Conservation (phyloP, 768 basidiomycete genomes). For the Dentipellis fragilis region DNA sequence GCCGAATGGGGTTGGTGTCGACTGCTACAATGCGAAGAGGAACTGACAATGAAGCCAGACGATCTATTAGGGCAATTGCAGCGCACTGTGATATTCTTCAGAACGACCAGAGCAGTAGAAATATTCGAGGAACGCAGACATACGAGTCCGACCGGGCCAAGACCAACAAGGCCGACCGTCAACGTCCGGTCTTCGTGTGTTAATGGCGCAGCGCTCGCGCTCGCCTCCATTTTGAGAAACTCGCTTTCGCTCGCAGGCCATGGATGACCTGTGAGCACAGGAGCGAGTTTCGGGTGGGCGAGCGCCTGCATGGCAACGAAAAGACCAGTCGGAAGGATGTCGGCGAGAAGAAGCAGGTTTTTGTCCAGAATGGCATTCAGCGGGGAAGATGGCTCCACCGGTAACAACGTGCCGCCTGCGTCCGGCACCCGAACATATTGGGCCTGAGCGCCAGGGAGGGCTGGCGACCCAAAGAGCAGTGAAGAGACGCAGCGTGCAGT, state of each 20-base stretch:
- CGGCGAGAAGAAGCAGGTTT: conserved; percentile 62
- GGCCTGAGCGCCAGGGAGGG: conserved; percentile 65
- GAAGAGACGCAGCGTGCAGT: conserved; percentile 59
- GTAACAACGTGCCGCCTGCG: conserved; percentile 68
- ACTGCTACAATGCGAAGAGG: conserved; percentile 52
- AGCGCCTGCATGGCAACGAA: conserved; percentile 67
- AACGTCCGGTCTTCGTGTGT: conserved; percentile 39
- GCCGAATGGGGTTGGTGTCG: conserved; percentile 47
- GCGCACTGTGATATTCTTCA: conserved; percentile 35
- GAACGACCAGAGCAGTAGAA: background rate
- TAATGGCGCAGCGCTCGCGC: conserved; percentile 17
- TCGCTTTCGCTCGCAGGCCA: conserved; percentile 35
- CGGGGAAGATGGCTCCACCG: background rate
- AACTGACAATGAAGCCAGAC: conserved; percentile 33
- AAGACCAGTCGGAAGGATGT: conserved; percentile 73
- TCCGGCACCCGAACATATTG: conserved; percentile 73
- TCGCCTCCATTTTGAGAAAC: background rate
- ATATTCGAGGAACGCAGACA: conserved; percentile 9
- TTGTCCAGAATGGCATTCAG: conserved; percentile 40
- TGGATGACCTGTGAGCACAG: conserved; percentile 45
- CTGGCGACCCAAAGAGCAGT: conserved; percentile 54
- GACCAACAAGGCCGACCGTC: conserved; percentile 58
- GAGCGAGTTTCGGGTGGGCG: conserved; percentile 60
- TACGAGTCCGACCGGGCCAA: conserved; percentile 72
- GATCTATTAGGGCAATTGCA: conserved; percentile 52